phyloP scores from a whole-genome alignment of 805 yeast species.

The Kodamaea kaohsiungensis region DNA sequence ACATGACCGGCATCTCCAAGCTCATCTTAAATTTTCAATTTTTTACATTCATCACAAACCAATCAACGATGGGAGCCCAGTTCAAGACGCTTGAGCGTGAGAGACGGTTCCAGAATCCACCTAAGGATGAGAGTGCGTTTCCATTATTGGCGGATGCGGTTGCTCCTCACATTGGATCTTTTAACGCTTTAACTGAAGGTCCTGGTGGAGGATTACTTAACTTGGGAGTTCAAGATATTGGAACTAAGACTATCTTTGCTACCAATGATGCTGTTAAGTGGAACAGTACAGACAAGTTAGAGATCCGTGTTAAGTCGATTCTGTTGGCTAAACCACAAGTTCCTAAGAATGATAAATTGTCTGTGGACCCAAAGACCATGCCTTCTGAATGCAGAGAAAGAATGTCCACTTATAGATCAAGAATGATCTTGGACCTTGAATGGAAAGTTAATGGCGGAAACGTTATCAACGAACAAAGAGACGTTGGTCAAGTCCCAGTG shows the following conservation, averaged over 20 bases:
- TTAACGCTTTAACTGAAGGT: conserved; percentile 92
- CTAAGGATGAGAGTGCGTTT: conserved; percentile 78
- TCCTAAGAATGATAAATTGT: conserved; percentile 65
- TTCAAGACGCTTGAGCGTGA: conserved; percentile 89
- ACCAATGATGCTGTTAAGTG: conserved; percentile 59
- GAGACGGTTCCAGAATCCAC: conserved; percentile 81
- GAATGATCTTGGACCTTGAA: conserved; percentile 71
- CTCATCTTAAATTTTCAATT: not conserved
- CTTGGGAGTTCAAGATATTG: conserved; percentile 85
- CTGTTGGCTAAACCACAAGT: conserved; percentile 85
- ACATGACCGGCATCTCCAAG: conserved; percentile 3
- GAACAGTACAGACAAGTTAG: conserved; percentile 75
- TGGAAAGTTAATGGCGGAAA: conserved; percentile 92
- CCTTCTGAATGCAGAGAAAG: conserved; percentile 90
- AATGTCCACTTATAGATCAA: conserved; percentile 77
- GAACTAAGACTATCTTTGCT: conserved; percentile 82
- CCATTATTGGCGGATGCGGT: conserved; percentile 89
- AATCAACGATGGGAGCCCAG: conserved; percentile 47
- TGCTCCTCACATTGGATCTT: conserved; percentile 92
- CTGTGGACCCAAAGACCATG: conserved; percentile 72
- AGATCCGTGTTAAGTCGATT: conserved; percentile 84
- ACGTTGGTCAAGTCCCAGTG: conserved; percentile 87
- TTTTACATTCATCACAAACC: not conserved
- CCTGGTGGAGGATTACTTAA: conserved; percentile 82
- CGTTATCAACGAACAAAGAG: conserved; percentile 77